Evolutionary conservation across 495 filamentous ascomycete genomes (phyloP), one percentile per base, ranked within the genome.

Genomic region (Daldinia bambusicola): DNA sequence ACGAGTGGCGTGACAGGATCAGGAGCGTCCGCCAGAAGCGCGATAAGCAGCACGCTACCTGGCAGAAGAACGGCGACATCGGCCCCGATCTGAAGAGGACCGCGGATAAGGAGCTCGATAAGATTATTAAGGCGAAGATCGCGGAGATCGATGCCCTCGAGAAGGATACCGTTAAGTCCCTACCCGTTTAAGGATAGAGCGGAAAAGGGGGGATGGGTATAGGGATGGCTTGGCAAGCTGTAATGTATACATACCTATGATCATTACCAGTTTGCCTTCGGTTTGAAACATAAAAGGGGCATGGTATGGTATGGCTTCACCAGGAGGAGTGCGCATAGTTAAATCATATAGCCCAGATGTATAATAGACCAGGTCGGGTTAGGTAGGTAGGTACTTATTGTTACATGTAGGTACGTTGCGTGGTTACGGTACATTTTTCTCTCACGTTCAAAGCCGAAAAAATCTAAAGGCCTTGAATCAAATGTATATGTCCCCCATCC

Each of bases 31-130:
- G 84, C 87, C 52, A 87, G 83, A 68, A 85, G 86, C 66, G 89
- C 82, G 70, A 82, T 36, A 85, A 91, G 77, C 83, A 89, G 70
- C 92, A 93, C 76, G 87, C 84, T 66, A 80, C 91, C 40, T 87
- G 91, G 80, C 84, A 81, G 50, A 83, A 87, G 79, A 83, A 88
- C 69, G 79, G 85, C 55, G 78, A 81, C 61, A 85, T 91, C 69
- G 67, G 81, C 20, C 86, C 87, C 18, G 93, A 95, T 77, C 88
- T 93, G 76, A 80, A 89, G 75, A 82, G 86, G 69, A 90, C 88
- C 75, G 87, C 90, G 6, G 84, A 88, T 48, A 85, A 87, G 55
- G 84, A 87, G 81, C 86, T 94, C 86, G 90, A 93, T 73, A 93
- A 92, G 80, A 70, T 92, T 62, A 88, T 91, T 40, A 90, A 94